Conservation (phyloP, 2,329 filamentous ascomycete species). For the Dichotomopilus funicola region DNA sequence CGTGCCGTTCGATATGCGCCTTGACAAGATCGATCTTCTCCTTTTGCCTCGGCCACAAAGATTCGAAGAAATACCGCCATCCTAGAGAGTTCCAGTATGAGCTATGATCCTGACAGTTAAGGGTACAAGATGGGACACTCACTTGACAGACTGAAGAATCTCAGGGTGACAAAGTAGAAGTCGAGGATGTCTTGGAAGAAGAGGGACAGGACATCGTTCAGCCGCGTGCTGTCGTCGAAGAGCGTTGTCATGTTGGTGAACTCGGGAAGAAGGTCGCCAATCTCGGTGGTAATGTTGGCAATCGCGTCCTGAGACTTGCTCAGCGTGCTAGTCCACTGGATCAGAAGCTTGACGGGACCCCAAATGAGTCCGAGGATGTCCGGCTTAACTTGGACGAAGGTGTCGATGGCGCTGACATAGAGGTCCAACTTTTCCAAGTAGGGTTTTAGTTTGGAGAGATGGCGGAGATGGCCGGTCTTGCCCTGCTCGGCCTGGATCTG, state of each 20-base stretch:
- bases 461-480: not conserved
- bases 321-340: slow-evolving; percentile 52
- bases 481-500: not conserved
- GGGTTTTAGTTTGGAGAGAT: not conserved
- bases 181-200: slow-evolving; percentile 5
- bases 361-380: slow-evolving; percentile 32
- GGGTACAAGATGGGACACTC: not conserved
- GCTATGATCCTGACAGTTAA: not conserved
- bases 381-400: slow-evolving; percentile 29
- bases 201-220: not conserved
- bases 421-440: not conserved
- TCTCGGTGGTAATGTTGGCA: slow-evolving; percentile 8
- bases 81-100: not conserved
- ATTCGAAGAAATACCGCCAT: not conserved
- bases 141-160: slow-evolving; percentile 2
- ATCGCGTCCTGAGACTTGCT: slow-evolving; percentile 17
- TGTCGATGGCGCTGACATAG: slow-evolving; percentile 26
- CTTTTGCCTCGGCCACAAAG: not conserved
- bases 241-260: slow-evolving; percentile 20
- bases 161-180: slow-evolving; percentile 1
- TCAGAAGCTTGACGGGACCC: slow-evolving; percentile 40
- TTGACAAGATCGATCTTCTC: slow-evolving; percentile 1
- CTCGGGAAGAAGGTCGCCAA: slow-evolving; percentile 23
- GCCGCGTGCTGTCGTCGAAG: slow-evolving; percentile 18
- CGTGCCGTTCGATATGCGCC: not conserved